A percentile compares a stretch with the other conserved stretches of the same genome.
These are phyloP conservation scores for Coix lacrymajobi DNA, from an alignment of 176 grass and related monocot genomes.

Conservation along the genomic window DNA sequence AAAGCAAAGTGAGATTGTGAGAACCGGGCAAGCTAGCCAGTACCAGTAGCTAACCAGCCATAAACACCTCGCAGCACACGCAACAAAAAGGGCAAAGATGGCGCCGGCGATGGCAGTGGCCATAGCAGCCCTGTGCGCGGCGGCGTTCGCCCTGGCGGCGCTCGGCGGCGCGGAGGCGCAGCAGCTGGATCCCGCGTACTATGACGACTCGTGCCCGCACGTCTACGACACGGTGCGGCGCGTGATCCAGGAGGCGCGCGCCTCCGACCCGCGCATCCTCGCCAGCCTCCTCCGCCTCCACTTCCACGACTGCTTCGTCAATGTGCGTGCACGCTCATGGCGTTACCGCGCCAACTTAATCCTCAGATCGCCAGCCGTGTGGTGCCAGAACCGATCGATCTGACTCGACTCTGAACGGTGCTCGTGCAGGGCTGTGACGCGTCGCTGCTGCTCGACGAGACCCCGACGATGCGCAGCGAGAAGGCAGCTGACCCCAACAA, in stretches of 20 bases:
- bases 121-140: constrained; percentile 3
- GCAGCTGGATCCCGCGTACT: constrained; percentile 24
- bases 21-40: neutral
- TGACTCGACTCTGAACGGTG: neutral
- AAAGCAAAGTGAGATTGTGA: neutral
- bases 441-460: constrained; percentile 63
- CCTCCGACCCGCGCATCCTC: constrained; percentile 33
- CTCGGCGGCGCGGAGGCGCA: constrained; percentile 10
- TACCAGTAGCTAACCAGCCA: too few species aligned
- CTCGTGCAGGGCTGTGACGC: constrained; percentile 67
- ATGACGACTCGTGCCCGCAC: constrained; percentile 34
- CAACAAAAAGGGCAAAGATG: neutral
- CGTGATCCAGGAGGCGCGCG: constrained; percentile 35
- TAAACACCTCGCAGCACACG: neutral
- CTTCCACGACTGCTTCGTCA: constrained; percentile 61
- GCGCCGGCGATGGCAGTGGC: neutral
- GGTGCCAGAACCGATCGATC: neutral
- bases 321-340: neutral
- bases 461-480: constrained; percentile 46
- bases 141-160: neutral
- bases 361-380: neutral
- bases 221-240: constrained; percentile 37
- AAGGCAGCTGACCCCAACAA: constrained; percentile 44
- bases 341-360: too few species aligned
- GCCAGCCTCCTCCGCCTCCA: constrained; percentile 70